A percentile compares a stretch with the other conserved stretches of the same genome.
Evolutionary conservation across 23 red algal species (phyloP).

Genomic region (Cyanidium caldarium): DNA sequence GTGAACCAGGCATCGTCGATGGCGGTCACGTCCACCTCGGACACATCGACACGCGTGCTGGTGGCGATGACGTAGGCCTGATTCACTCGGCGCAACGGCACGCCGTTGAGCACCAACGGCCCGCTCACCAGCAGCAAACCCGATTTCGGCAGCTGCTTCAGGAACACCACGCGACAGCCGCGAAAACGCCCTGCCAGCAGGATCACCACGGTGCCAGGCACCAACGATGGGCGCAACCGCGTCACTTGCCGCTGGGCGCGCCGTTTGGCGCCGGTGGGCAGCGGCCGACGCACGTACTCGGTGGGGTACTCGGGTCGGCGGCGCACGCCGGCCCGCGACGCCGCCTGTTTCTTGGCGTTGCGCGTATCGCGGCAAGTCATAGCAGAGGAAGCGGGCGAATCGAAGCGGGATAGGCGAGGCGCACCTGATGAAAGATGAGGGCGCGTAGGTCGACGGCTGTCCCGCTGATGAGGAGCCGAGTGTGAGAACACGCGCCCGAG

Average conservation of each 20-base stretch:
- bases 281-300: neutral
- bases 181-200: conserved; percentile 50
- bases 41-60: conserved; percentile 48
- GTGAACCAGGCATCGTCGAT: conserved; percentile 82
- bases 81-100: conserved; percentile 80
- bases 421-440: too few species aligned
- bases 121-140: conserved; percentile 80
- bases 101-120: conserved; percentile 64
- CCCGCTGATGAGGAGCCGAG: too few species aligned
- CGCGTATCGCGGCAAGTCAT: too few species aligned
- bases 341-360: too few species aligned
- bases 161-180: conserved; percentile 63
- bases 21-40: conserved; percentile 28
- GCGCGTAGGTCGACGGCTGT: too few species aligned
- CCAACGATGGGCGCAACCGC: conserved; percentile 59
- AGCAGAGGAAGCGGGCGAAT: too few species aligned
- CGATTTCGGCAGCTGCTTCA: conserved; percentile 40
- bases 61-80: conserved; percentile 84
- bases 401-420: too few species aligned
- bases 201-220: conserved; percentile 57
- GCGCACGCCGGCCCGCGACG: too few species aligned
- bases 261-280: neutral
- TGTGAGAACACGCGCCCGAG: too few species aligned
- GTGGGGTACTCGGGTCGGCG: neutral
- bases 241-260: neutral